These are phyloP conservation scores for Tremellales sp. DNA, from an alignment of 1,284 basidiomycete genomes.

Conservation along the genomic window DNA sequence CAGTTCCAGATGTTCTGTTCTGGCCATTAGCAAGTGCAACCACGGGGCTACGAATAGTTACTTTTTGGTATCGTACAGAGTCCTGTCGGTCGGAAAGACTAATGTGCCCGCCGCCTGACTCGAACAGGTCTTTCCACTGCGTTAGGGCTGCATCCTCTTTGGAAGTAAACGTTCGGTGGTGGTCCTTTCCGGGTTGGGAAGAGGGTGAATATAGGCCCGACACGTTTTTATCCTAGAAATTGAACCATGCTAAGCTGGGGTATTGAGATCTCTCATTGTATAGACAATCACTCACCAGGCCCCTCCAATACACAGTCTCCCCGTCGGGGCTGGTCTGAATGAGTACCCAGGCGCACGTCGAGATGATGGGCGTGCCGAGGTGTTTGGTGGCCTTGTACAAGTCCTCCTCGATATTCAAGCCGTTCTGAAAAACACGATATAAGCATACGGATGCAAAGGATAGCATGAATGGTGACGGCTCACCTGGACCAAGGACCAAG, in stretches of 20 bases:
- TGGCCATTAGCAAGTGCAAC: background rate
- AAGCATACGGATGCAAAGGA: background rate
- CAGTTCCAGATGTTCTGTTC: conserved; percentile 45
- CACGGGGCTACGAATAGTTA: conserved; percentile 1
- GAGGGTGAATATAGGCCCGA: conserved; percentile 38
- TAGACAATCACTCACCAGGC: conserved; percentile 18
- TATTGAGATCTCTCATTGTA: background rate
- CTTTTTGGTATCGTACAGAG: conserved; percentile 36
- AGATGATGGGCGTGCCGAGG: conserved; percentile 34
- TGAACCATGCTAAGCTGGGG: conserved; percentile 2
- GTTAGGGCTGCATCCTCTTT: conserved; percentile 22
- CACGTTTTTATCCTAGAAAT: conserved; percentile 26
- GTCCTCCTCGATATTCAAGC: conserved; percentile 67
- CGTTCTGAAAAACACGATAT: conserved; percentile 54
- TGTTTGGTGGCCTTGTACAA: conserved; percentile 57
- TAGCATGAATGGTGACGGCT: conserved; percentile 1
- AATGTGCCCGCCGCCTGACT: conserved; percentile 24
- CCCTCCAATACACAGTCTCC: conserved; percentile 32
- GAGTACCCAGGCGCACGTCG: conserved; percentile 36
- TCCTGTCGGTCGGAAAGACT: conserved; percentile 28
- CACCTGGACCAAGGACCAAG: conserved; percentile 64
- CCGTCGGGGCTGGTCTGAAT: conserved; percentile 33
- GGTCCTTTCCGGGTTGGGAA: background rate
- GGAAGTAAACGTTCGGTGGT: conserved; percentile 8
- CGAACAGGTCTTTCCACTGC: conserved; percentile 22